Evolutionary conservation across 2,329 filamentous ascomycete species (phyloP), one percentile per base, ranked within the genome.

Genomic region (Sporothrix sp.): DNA sequence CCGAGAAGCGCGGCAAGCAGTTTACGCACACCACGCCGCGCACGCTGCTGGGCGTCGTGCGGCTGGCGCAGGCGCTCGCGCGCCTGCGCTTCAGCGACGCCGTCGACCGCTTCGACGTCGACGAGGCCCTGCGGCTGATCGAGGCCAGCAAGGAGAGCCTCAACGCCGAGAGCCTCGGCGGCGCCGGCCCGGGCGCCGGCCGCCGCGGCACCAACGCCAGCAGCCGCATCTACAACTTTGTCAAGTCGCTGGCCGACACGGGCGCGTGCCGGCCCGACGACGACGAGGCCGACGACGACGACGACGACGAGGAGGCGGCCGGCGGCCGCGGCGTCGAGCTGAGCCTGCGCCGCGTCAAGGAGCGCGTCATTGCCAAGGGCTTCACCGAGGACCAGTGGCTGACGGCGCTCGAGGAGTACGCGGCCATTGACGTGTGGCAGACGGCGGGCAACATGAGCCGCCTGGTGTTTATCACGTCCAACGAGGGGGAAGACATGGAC

Each of bases 321-420:
- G 23, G 36, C 35, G 37, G 47, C 20, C 28, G 39, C 32, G 73
- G 75, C 14, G 65, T 76, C 18, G 90, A 96, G 67, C 70, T 98
- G 60, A 93, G 84, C 66, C 78, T 98, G 72, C 79, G 85, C 58
- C 85, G 88, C 68, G 87, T 98, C 54, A 81, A 90, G 65, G 90
- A 96, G 68, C 74, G 93, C 58, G 89, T 98, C 27, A 76, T 97
- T 60, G 93, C 90, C 48, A 96, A 95, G 76, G 93, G 93, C 3
- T 98, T 96, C 67, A 98, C 91, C 0, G 84, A 89, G 57, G 88
- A 97, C 67, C 90, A 98, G 67, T 89, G 95, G 71, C 76, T 86
- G 62, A 78, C 79, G 58, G 84, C 90, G 18, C 75, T 98, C 63
- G 84, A 95, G 56, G 91, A 95, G 71, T 97, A 98, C 68, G 83